These are phyloP conservation scores for Caloboletus firmus DNA, from an alignment of 1,284 basidiomycete genomes.

Conservation along the genomic window DNA sequence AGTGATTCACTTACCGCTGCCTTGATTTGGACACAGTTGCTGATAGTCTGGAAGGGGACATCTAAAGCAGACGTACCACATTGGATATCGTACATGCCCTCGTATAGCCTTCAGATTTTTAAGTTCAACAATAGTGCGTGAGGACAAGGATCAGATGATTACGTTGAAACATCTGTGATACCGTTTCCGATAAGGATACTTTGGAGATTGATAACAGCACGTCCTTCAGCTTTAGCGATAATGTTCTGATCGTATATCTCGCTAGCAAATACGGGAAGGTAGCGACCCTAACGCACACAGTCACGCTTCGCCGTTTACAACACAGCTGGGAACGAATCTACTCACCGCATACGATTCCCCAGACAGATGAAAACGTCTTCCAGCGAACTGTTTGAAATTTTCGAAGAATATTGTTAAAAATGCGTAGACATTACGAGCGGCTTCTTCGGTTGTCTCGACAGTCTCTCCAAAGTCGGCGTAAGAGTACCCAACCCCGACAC, in stretches of 20 bases:
- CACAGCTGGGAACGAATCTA: background rate
- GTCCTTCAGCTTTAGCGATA: slow-evolving; percentile 52
- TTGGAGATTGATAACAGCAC: slow-evolving; percentile 65
- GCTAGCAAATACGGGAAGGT: slow-evolving; percentile 79
- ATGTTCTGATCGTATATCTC: slow-evolving; percentile 77
- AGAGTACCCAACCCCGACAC: slow-evolving; percentile 49
- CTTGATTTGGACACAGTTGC: slow-evolving; percentile 60
- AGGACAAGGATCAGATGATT: slow-evolving; percentile 15
- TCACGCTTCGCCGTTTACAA: background rate
- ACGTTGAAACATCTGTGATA: slow-evolving; percentile 63
- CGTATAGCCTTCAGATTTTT: slow-evolving; percentile 46
- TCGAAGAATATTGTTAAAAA: slow-evolving; percentile 78
- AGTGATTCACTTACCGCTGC: slow-evolving; percentile 43
- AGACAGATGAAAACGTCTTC: slow-evolving; percentile 64
- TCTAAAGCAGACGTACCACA: slow-evolving; percentile 56
- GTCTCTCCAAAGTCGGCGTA: slow-evolving; percentile 54
- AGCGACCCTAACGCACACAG: slow-evolving; percentile 56
- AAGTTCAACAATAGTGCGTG: background rate
- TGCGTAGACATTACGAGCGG: slow-evolving; percentile 67
- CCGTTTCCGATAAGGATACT: slow-evolving; percentile 65
- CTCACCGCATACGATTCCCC: slow-evolving; percentile 69
- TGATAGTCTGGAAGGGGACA: slow-evolving; percentile 57
- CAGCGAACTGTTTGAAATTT: slow-evolving; percentile 66
- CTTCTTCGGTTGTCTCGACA: slow-evolving; percentile 65
- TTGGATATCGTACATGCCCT: slow-evolving; percentile 63